Percentiles rank a stretch among this genome's conserved stretches.
These are phyloP conservation scores for Auriscalpium orientale DNA, from an alignment of 768 basidiomycete genomes.

Conservation along the genomic window DNA sequence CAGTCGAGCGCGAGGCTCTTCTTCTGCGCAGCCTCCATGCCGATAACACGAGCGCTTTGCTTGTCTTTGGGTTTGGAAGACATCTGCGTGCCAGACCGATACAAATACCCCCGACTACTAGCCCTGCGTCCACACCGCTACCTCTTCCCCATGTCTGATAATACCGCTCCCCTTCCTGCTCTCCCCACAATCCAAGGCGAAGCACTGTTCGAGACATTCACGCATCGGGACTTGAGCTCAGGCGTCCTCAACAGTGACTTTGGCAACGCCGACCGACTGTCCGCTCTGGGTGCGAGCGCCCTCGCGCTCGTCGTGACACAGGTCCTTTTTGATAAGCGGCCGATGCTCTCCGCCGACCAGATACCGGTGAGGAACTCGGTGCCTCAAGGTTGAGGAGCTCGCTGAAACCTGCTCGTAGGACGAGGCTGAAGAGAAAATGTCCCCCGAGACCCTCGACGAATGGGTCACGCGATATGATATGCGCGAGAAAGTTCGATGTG, in stretches of 20 bases:
- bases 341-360: conserved; percentile 39
- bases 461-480: conserved; percentile 10
- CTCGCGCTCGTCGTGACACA: conserved; percentile 41
- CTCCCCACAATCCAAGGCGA: conserved; percentile 47
- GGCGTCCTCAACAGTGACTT: conserved; percentile 25
- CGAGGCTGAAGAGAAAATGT: neutral
- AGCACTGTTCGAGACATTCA: conserved; percentile 58
- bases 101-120: too few relatives aligned
- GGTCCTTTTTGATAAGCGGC: conserved; percentile 43
- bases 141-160: neutral
- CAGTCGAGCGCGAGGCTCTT: too few relatives aligned
- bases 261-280: conserved; percentile 51
- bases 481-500: conserved; percentile 9
- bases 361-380: conserved; percentile 38
- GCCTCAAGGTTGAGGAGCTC: neutral
- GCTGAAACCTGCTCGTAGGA: neutral
- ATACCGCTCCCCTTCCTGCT: conserved; percentile 26
- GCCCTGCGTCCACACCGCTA: too few relatives aligned
- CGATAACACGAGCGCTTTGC: too few relatives aligned
- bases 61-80: too few relatives aligned
- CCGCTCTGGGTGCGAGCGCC: conserved; percentile 40
- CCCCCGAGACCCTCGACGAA: neutral
- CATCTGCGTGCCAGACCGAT: too few relatives aligned
- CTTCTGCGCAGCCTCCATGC: too few relatives aligned
- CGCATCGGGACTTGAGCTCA: conserved; percentile 55